phyloP scores from a whole-genome alignment of 192 early-diverging fungal genomes.

The Gryganskiella cystojenkinii region DNA sequence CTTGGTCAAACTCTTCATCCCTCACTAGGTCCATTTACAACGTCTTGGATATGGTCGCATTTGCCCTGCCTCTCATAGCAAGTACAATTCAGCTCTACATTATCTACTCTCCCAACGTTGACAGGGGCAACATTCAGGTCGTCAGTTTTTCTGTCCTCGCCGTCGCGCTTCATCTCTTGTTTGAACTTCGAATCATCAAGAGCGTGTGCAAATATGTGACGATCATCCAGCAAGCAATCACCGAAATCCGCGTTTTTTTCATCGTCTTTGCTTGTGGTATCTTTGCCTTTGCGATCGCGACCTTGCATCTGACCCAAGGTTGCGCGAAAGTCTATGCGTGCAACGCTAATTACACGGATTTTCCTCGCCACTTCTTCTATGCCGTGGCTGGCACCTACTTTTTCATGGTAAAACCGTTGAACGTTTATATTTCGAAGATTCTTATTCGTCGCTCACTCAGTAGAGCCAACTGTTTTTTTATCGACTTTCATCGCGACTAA shows the following conservation, averaged over 20 bases:
- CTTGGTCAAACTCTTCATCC: too few species aligned
- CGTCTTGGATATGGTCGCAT: background rate
- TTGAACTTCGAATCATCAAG: conserved; percentile 19
- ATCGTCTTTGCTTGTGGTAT: conserved; percentile 22
- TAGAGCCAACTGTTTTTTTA: too few species aligned
- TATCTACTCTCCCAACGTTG: background rate
- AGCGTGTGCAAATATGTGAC: conserved; percentile 24
- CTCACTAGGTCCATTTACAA: conserved; percentile 22
- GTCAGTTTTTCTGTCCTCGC: conserved; percentile 25
- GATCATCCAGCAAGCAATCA: conserved; percentile 23
- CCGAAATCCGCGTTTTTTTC: conserved; percentile 24
- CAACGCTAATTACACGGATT: background rate
- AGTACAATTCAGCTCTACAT: background rate
- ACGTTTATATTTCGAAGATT: too few species aligned
- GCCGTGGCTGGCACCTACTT: conserved; percentile 23
- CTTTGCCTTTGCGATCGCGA: conserved; percentile 14
- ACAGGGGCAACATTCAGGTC: background rate
- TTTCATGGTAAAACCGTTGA: conserved; percentile 8
- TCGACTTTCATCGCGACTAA: too few species aligned
- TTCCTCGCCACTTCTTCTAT: conserved; percentile 7
- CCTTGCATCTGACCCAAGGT: background rate
- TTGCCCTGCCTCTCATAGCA: background rate
- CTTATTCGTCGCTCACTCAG: too few species aligned
- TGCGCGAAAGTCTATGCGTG: conserved; percentile 1
- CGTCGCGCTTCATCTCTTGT: conserved; percentile 21